Evolutionary conservation across 192 early-diverging fungal genomes (phyloP).

Genomic region (Helicostylum pulchrum): DNA sequence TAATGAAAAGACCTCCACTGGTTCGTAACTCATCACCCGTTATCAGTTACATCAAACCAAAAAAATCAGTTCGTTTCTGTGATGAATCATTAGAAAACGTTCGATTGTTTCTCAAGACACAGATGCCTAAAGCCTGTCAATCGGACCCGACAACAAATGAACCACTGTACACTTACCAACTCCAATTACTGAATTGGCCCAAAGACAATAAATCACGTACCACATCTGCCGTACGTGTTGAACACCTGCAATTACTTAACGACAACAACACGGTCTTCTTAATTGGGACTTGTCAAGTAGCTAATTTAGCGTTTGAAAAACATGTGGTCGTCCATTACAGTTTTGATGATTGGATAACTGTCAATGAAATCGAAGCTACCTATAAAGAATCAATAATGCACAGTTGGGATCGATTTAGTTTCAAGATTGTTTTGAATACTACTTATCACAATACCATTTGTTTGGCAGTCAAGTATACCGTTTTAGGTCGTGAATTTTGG

Average conservation of each 20-base stretch:
- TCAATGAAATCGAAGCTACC: slow-evolving; percentile 56
- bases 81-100: slow-evolving; percentile 17
- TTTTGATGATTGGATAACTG: slow-evolving; percentile 73
- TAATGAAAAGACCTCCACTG: slow-evolving; percentile 13
- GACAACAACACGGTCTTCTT: neutral
- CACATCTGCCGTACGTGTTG: neutral
- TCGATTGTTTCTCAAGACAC: slow-evolving; percentile 16
- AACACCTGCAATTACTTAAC: slow-evolving; percentile 1
- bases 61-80: slow-evolving; percentile 20
- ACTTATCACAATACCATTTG: slow-evolving; percentile 39
- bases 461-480: slow-evolving; percentile 66
- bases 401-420: slow-evolving; percentile 20
- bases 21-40: neutral
- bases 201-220: neutral
- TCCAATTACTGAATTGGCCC: slow-evolving; percentile 12
- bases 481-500: slow-evolving; percentile 74
- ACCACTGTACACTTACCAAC: neutral
- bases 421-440: slow-evolving; percentile 10
- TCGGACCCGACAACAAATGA: neutral
- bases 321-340: slow-evolving; percentile 71
- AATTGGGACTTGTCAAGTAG: slow-evolving; percentile 68
- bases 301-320: slow-evolving; percentile 87
- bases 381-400: slow-evolving; percentile 54
- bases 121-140: slow-evolving; percentile 13
- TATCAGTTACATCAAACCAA: neutral